Percentiles rank a stretch among this genome's conserved stretches.
These are phyloP conservation scores for Botrytis porri DNA, from an alignment of 2,329 filamentous ascomycete species.

Conservation along the genomic window DNA sequence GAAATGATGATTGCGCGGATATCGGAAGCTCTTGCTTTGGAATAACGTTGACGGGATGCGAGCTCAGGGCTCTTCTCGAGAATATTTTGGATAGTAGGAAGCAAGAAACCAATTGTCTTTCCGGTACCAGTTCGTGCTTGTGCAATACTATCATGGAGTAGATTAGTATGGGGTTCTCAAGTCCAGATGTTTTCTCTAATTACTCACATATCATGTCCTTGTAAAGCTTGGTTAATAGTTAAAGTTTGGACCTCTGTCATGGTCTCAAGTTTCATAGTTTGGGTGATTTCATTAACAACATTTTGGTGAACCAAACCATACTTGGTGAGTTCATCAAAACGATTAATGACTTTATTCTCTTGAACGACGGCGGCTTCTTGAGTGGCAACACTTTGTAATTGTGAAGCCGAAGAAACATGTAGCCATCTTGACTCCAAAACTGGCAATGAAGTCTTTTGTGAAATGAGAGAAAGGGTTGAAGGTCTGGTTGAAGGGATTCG, in stretches of 20 bases:
- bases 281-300: conserved; percentile 53
- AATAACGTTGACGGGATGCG: conserved; percentile 40
- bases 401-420: conserved; percentile 32
- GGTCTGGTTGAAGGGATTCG: conserved; percentile 33
- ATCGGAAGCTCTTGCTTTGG: conserved; percentile 50
- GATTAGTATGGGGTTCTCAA: conserved; percentile 1
- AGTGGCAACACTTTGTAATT: conserved; percentile 21
- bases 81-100: conserved; percentile 81
- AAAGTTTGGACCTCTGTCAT: conserved; percentile 54
- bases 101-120: conserved; percentile 90
- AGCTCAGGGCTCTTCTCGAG: conserved; percentile 60
- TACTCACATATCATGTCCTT: conserved; percentile 50
- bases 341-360: conserved; percentile 27
- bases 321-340: conserved; percentile 37
- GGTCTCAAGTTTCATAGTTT: conserved; percentile 69
- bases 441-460: conserved; percentile 23
- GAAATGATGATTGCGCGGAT: conserved; percentile 72
- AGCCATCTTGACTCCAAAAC: conserved; percentile 32
- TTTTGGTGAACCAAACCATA: conserved; percentile 35
- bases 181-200: background rate
- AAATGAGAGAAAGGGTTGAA: conserved; percentile 28
- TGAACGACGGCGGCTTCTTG: conserved; percentile 4
- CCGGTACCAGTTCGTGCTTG: conserved; percentile 97
- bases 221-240: conserved; percentile 79
- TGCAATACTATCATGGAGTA: conserved; percentile 61